Conservation (phyloP, 148 eudicot genomes). For the Chenopodium quinoa region DNA sequence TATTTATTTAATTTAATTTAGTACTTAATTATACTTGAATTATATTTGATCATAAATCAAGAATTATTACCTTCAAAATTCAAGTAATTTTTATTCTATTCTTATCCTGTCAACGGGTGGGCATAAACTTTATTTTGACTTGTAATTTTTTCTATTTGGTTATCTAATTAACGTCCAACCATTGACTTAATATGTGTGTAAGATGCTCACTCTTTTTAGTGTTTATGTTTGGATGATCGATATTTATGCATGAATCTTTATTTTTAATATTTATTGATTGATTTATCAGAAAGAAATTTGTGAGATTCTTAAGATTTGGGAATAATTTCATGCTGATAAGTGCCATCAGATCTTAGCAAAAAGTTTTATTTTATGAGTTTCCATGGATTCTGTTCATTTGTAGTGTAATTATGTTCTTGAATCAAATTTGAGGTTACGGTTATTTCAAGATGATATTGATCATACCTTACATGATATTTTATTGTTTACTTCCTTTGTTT, state of each 20-base stretch:
- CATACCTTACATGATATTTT: too few relatives aligned
- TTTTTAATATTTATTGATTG: conserved; percentile 5
- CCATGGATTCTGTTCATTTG: too few relatives aligned
- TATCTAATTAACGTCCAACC: background rate
- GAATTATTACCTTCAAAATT: background rate
- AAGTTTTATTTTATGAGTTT: too few relatives aligned
- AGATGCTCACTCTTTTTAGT: conserved; percentile 9
- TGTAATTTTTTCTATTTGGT: background rate
- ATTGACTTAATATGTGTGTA: background rate
- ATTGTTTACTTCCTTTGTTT: too few relatives aligned
- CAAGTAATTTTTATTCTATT: background rate
- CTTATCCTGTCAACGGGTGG: conserved; percentile 25
- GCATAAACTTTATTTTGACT: conserved; percentile 13
- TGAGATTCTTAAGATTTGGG: conserved; percentile 22
- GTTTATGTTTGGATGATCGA: conserved; percentile 2
- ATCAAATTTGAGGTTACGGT: too few relatives aligned
- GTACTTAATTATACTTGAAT: too few relatives aligned
- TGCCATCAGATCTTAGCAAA: background rate
- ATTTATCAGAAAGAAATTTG: background rate
- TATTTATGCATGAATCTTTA: conserved; percentile 14
- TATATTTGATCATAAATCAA: background rate
- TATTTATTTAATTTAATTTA: too few relatives aligned
- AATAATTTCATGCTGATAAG: background rate
- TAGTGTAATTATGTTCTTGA: too few relatives aligned
- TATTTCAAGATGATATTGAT: background rate